Evolutionary conservation across 2,329 filamentous ascomycete species (phyloP), one percentile per base, ranked within the genome.

Genomic region (Aspergillus glaucus): DNA sequence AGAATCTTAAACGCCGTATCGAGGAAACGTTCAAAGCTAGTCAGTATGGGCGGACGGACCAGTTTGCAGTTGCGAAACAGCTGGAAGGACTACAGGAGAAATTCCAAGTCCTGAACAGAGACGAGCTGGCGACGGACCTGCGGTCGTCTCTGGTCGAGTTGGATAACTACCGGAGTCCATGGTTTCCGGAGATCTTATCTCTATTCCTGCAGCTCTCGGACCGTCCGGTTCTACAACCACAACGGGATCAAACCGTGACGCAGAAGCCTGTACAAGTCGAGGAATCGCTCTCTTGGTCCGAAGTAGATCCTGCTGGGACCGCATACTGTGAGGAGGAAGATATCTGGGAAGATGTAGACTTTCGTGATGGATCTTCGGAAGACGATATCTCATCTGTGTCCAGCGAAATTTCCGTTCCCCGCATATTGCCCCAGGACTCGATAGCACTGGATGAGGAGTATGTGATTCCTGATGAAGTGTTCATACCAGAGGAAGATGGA

Each of bases 161-260:
- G 17, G 71, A 77, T 9, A 62, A 69, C 28, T 64, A 69, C 12
- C 73, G 69, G 32, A 77, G 77, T 40, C 83, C 82, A 67, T 92
- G 82, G 79, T 81, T 82, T 5, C 90, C 91, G 0, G 93, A 97
- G 58, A 76, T 87, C 12, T 72, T 97, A 12, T 84, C 87, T 44
- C 69, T 97, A 0, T 71, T 97, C 9, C 74, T 97, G 6, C 81
- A 88, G 52, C 79, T 97, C 0, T 92, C 92, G 1, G 85, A 95
- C 57, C 80, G 84, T 46, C 92, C 93, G 2, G 79, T 84, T 0
- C 79, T 84, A 46, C 85, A 89, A 45, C 81, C 87, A 0, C 79
- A 74, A 3, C 69, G 92, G 1, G 75, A 79, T 37, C 79, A 82
- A 53, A 70, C 93, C n/a, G 75, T 83, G 15, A 64, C 71, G 1